Evolutionary conservation across 2,329 filamentous ascomycete species (phyloP).

Genomic region (Endocalyx cinctus): DNA sequence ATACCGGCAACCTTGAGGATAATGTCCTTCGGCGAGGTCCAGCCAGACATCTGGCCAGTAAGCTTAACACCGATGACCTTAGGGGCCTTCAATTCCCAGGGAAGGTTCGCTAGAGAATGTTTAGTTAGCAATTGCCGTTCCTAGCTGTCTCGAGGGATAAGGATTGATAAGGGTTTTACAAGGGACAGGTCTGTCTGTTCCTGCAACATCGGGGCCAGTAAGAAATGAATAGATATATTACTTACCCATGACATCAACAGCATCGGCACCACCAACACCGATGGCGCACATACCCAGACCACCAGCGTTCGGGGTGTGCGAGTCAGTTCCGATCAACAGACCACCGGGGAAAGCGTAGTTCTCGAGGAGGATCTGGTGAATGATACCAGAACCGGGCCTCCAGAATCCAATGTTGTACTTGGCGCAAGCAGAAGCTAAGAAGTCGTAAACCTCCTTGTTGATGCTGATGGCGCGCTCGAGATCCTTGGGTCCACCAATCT

Average conservation of each 20-base stretch:
- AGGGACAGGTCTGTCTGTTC: no score
- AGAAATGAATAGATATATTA: no score
- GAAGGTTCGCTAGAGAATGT: no score
- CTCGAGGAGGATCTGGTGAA: slow-evolving; percentile 97
- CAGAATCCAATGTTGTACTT: slow-evolving; percentile 99
- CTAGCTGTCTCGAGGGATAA: not conserved
- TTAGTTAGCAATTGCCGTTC: slow-evolving; percentile 54
- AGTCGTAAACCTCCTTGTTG: slow-evolving; percentile 99
- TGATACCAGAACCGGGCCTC: slow-evolving; percentile 97
- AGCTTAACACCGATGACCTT: slow-evolving; percentile 96
- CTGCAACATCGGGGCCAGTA: no score
- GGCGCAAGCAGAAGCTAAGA: slow-evolving; percentile 86
- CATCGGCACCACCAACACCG: slow-evolving; percentile 96
- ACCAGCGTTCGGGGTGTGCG: slow-evolving; percentile 95
- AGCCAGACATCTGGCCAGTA: slow-evolving; percentile 82
- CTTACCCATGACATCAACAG: slow-evolving; percentile 86
- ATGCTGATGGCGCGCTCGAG: slow-evolving; percentile 82
- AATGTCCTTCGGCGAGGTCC: slow-evolving; percentile 93
- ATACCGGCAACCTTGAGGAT: slow-evolving; percentile 97
- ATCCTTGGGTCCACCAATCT: slow-evolving; percentile 91
- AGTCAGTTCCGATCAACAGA: slow-evolving; percentile 92
- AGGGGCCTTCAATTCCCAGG: slow-evolving; percentile 97
- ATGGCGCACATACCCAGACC: slow-evolving; percentile 93
- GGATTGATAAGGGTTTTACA: no score
- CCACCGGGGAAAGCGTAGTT: slow-evolving; percentile 99